Evolutionary conservation across 352 stramenopile species (phyloP), one percentile per base, ranked within the genome.

Genomic region (Phytophthora brassicae): DNA sequence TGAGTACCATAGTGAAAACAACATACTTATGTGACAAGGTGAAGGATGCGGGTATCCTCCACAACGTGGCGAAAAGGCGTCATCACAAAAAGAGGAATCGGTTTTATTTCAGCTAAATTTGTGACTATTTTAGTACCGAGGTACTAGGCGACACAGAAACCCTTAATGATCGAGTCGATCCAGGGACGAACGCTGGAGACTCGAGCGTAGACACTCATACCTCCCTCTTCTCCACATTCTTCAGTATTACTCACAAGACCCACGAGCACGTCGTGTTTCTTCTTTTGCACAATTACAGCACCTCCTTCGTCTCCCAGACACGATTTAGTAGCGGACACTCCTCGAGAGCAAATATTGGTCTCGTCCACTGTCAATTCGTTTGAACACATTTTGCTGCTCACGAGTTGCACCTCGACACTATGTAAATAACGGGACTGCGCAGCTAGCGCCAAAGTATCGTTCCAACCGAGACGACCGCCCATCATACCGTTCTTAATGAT

Each of bases 281-380:
- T 60, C 23, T 66, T 55, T 39, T 70, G 64, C 20, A 74, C 57
- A 12, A 76, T 73, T 6, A 89, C 60, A 1, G 77, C 72, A 14
- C 79, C 81, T 22, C 79, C 81, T 16, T 81, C 74, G 64, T 89
- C 79, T 14, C 77, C 77, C 64, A 86, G 71, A 56, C 81, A 90
- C 46, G 79, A 83, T 42, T 88, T 69, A n/a, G 36, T 64, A 12
- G 17, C 31, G 9, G 57, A 57, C 22, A 76, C 46, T 2, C 81
- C 79, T 5, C 77, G 75, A n/a, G 77, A 76, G 50, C 81, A 90
- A 16, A 88, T 28, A 47, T 82, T 89, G 31, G 75, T 56, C 23
- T 57, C 23, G 33, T 84, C 68, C 3, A 83, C 48, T 0, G 35
- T 47, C 11, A 81, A 24, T 14, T 77, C 56, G 17, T 56, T 44